Evolutionary conservation across 257 asterid genomes (phyloP), one percentile per base, ranked within the genome.

Genomic region (Scutellaria minor): DNA sequence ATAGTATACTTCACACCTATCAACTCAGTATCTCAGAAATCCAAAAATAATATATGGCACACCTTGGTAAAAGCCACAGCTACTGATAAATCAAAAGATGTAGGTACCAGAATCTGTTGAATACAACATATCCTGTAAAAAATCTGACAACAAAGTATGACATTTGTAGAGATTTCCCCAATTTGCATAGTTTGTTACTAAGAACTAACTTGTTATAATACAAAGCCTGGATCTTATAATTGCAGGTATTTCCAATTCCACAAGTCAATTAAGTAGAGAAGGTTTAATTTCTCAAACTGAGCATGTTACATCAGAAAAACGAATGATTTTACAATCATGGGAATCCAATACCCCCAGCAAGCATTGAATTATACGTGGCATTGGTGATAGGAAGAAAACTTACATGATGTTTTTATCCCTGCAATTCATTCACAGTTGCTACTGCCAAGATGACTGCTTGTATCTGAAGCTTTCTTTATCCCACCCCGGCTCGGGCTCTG

Each of bases 401-500:
- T 70, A 79, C 79, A 71, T 53, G 72, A 44, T 46, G 59, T 22
- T 50, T 18, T 40, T 2, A 53, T 59, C 39, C 67, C 48, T 55
- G 35, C 48, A 69, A 40, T 15, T 62, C 9, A 40, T 15, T 62
- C 9, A 50, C 41, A 39, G 69, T 66, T 71, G 56, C 85, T 83
- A 83, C 71, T 90, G 93, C 95, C 93, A 83, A 2, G 96, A 82
- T 40, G 94, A 76, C 70, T 89, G 97, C 84, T 87, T 93, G 81
- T 75, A 84, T 76, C 93, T 83, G 84, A 85, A 79, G 84, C 73
- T 79, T 39, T 89, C 97, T 27, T 71, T 76, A 20, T 88, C 97
- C 89, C 87, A 79, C 14, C 95, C 92, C 72, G 87, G 96, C 8
- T 94, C 98, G 0, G 93, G 95, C 75, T 91, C 97, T 70, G 85